Evolutionary conservation across 768 basidiomycete genomes (phyloP), one percentile per base, ranked within the genome.

Genomic region (Gloeophyllum trabeum): DNA sequence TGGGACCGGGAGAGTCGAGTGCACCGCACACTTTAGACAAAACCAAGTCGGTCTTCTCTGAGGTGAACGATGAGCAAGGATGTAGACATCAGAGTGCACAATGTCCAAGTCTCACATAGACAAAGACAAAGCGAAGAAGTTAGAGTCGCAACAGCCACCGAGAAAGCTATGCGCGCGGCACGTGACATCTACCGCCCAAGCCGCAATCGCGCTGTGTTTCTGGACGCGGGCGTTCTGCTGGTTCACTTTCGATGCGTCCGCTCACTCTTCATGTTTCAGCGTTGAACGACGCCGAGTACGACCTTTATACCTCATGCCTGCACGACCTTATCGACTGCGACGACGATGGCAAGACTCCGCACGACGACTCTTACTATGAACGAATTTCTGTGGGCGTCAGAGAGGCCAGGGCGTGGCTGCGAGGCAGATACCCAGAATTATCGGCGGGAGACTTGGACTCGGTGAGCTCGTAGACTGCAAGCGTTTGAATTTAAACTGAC

Each of bases 201-300:
- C n/a, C n/a, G n/a, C n/a, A n/a, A n/a, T n/a, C n/a, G n/a, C n/a
- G n/a, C n/a, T n/a, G n/a, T n/a, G n/a, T n/a, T n/a, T n/a, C n/a
- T n/a, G n/a, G n/a, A n/a, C n/a, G n/a, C n/a, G n/a, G n/a, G n/a
- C n/a, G n/a, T n/a, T n/a, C n/a, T n/a, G n/a, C n/a, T n/a, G n/a
- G n/a, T n/a, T 32, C 10, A 32, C 28, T 16, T 10, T 32, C 51
- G 40, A 76, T 75, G 78, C 71, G 84, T 40, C 74, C 70, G 34
- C 69, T 86, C 20, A 69, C 63, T 18, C 70, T 88, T 4, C 85
- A 89, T 48, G 66, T 75, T 16, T 87, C 86, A 25, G 85, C 85
- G 0, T 76, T 88, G 46, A 85, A 70, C 50, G 75, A 87, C 57
- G 61, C 65, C 14, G 85, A 88, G 57, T 88, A 86, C 56, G 57